Conservation (phyloP, 2,329 filamentous ascomycete genomes). For the Botrytis galanthina region DNA sequence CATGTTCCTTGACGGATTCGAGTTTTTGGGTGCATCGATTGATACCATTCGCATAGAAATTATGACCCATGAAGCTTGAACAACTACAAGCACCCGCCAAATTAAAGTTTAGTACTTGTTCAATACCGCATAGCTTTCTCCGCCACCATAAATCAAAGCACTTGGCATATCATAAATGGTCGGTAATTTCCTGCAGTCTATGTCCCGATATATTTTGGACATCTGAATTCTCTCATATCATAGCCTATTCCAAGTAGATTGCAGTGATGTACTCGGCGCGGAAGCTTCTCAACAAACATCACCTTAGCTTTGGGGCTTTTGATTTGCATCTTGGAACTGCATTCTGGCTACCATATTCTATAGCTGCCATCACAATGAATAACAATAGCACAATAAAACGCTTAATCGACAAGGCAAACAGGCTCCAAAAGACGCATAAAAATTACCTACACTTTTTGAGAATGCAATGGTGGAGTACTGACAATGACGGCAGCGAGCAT, state of each 20-base stretch:
- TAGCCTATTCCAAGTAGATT: background rate
- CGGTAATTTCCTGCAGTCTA: background rate
- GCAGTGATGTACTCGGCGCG: background rate
- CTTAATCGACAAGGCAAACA: rapidly evolving
- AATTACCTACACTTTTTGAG: background rate
- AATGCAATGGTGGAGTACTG: background rate
- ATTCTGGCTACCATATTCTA: background rate
- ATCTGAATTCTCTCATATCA: too few relatives aligned
- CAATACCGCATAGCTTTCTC: background rate
- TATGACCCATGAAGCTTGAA: background rate
- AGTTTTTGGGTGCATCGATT: background rate
- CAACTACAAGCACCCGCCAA: background rate
- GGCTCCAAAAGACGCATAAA: rapidly evolving
- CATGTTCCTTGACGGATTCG: too few relatives aligned
- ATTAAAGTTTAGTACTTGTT: rapidly evolving
- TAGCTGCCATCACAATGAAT: background rate
- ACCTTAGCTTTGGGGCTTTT: background rate
- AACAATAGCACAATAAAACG: rapidly evolving
- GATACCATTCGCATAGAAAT: rapidly evolving
- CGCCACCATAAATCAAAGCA: background rate
- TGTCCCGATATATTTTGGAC: too few relatives aligned
- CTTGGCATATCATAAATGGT: background rate
- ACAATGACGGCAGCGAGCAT: background rate
- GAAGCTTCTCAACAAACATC: too few relatives aligned
- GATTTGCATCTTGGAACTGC: background rate